These are phyloP conservation scores for Dryadomyces quercus-mongolicae DNA, from an alignment of 2,329 filamentous ascomycete genomes.

Conservation along the genomic window DNA sequence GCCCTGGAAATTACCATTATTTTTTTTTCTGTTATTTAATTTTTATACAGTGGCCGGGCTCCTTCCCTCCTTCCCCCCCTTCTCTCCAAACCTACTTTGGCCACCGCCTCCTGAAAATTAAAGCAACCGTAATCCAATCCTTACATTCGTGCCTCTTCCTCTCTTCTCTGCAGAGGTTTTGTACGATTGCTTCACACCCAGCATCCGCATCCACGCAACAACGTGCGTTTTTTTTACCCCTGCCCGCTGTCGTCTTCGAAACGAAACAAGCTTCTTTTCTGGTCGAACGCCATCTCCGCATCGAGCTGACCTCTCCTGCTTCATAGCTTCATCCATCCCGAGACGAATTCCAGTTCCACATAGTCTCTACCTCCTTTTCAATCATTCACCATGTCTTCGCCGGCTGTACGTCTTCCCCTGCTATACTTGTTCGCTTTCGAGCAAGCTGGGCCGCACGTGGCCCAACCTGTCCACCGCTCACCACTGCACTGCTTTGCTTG, in stretches of 20 bases:
- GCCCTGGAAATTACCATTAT: slow-evolving; percentile 6
- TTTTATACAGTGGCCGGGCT: slow-evolving; percentile 1
- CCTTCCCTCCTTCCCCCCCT: slow-evolving; percentile 1
- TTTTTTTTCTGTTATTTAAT: not conserved
- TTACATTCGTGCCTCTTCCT: not conserved
- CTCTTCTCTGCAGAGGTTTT: not conserved
- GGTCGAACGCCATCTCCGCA: slow-evolving; percentile 4
- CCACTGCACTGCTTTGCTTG: not conserved
- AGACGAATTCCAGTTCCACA: not conserved
- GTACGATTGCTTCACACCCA: not conserved
- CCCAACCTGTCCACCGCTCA: not conserved
- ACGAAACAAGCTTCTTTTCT: slow-evolving; percentile 8
- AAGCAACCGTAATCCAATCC: slow-evolving; percentile 11
- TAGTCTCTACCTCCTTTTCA: slow-evolving; percentile 2
- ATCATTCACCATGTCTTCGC: slow-evolving; percentile 18
- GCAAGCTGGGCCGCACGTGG: not conserved
- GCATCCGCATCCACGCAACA: not conserved
- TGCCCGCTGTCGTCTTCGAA: slow-evolving; percentile 9
- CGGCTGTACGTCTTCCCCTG: slow-evolving; percentile 19
- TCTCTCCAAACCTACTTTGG: slow-evolving; percentile 1
- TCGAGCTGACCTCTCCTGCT: not conserved
- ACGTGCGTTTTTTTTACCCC: not conserved
- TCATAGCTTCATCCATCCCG: not conserved
- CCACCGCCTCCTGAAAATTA: slow-evolving; percentile 15
- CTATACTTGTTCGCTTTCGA: not conserved